Evolutionary conservation across 2,329 filamentous ascomycete species (phyloP).

Genomic region (Chrysoporthe puriensis): DNA sequence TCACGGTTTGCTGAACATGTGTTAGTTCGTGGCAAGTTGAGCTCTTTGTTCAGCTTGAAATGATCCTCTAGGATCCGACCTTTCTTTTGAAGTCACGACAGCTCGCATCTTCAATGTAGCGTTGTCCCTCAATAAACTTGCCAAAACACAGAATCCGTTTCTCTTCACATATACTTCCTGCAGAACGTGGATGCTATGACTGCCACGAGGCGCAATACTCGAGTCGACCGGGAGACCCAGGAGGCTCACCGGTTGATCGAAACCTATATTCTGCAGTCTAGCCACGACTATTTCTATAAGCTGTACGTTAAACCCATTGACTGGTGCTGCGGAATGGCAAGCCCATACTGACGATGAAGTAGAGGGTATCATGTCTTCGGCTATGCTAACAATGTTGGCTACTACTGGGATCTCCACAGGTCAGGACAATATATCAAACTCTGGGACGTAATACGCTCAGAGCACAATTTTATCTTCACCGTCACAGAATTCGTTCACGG

Average conservation of each 20-base stretch:
- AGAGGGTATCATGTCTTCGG: not conserved
- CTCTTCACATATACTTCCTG: not conserved
- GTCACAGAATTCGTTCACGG: not conserved
- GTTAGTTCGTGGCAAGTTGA: not conserved
- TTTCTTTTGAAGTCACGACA: not conserved
- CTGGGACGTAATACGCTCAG: not conserved
- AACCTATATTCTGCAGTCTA: not conserved
- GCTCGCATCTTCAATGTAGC: not conserved
- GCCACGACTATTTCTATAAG: not conserved
- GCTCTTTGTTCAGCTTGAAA: not conserved
- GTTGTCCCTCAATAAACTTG: not conserved
- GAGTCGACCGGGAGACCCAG: not conserved
- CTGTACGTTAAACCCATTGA: not conserved
- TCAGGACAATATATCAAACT: not conserved
- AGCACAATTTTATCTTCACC: not conserved
- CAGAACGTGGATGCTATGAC: not conserved
- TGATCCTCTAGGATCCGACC: not conserved
- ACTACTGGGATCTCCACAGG: not conserved
- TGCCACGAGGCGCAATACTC: not conserved
- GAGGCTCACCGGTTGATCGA: constrained; percentile 1
- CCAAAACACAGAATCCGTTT: not conserved
- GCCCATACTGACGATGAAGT: not conserved
- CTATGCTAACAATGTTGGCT: not conserved
- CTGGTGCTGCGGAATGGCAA: not conserved
- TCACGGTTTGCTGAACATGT: not conserved